Evolutionary conservation across 140 eudicot species (phyloP), one percentile per base, ranked within the genome.

Genomic region (Anethum foeniculum): DNA sequence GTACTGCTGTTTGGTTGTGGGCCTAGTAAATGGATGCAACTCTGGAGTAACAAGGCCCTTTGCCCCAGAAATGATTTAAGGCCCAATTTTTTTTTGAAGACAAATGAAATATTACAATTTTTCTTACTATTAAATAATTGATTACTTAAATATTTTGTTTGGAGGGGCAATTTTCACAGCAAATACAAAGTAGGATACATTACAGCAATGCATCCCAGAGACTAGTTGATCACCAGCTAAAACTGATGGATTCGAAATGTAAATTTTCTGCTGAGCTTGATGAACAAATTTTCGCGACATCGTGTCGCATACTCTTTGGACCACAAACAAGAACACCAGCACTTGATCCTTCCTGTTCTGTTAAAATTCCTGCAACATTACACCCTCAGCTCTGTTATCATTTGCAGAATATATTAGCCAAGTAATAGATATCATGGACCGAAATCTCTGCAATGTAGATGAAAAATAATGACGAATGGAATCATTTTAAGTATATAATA

Each of bases 311-410:
- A 12, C 23, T 44, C 78, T 74, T 74, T 0, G 58, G 78, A 43
- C 78, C 78, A 74, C 58, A 74, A 44, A 74, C 78, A 43, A 74
- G 78, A n/a, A 74, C 58, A 9, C 78, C 78, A 74, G n/a, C 39
- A 23, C 58, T 74, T n/a, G 77, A 73, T 39, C 19, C 56, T 43
- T 73, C 48, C 0, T n/a, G 54, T 39, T 73, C 54, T 18, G 27
- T 10, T 43, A 74, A 9, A 13, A 23, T 41, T 41, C 23, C 78
- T 44, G 32, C 78, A 74, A n/a, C 49, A 44, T 47, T 41, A 12
- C 30, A 44, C 18, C 43, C 8, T 71, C 76, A 72, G 9, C 49
- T 72, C 27, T 39, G 41, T 71, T 36, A 68, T 32, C 75, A 68
- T 1, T 32, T 1, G 12, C 44, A 68, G 23, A 51, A 0, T 51